Evolutionary conservation across 108 stramenopile genomes (phyloP).

Genomic region (Epipyxis sp.): DNA sequence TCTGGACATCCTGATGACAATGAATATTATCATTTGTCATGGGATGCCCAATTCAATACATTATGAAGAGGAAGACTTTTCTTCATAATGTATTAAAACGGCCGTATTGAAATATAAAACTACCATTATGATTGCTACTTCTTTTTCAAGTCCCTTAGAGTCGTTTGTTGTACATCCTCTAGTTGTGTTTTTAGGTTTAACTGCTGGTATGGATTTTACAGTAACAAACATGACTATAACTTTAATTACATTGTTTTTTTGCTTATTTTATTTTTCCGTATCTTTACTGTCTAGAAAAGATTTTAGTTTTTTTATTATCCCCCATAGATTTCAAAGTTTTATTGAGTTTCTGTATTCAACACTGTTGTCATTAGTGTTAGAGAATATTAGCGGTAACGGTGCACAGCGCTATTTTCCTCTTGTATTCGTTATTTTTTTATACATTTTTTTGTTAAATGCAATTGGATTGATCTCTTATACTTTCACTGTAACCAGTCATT

Average conservation of each 20-base stretch:
- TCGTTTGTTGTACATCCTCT: too few relatives aligned
- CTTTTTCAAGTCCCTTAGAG: too few relatives aligned
- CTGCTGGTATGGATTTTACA: conserved; percentile 15
- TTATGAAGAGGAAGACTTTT: too few relatives aligned
- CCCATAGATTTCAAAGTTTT: conserved; percentile 11
- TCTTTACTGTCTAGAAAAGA: conserved; percentile 11
- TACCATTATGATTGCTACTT: too few relatives aligned
- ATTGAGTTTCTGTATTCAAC: conserved; percentile 7
- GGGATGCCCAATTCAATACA: too few relatives aligned
- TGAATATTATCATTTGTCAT: too few relatives aligned
- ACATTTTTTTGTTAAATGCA: conserved; percentile 11
- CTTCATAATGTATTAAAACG: too few relatives aligned
- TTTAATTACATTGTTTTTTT: neutral
- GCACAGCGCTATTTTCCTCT: conserved; percentile 27
- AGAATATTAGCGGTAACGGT: conserved; percentile 9
- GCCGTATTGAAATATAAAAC: too few relatives aligned
- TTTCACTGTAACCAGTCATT: conserved; percentile 21
- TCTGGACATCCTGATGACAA: too few relatives aligned
- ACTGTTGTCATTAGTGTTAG: conserved; percentile 14
- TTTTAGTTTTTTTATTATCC: conserved; percentile 5
- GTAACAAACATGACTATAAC: conserved; percentile 10
- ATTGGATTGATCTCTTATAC: conserved; percentile 16
- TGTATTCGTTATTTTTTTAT: conserved; percentile 11
- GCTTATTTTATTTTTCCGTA: neutral
- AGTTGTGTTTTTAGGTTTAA: conserved; percentile 14